Percentiles rank a stretch among this genome's conserved stretches.
These are phyloP conservation scores for Ormosia semicastrata DNA, from an alignment of 306 rosid species.

Conservation along the genomic window DNA sequence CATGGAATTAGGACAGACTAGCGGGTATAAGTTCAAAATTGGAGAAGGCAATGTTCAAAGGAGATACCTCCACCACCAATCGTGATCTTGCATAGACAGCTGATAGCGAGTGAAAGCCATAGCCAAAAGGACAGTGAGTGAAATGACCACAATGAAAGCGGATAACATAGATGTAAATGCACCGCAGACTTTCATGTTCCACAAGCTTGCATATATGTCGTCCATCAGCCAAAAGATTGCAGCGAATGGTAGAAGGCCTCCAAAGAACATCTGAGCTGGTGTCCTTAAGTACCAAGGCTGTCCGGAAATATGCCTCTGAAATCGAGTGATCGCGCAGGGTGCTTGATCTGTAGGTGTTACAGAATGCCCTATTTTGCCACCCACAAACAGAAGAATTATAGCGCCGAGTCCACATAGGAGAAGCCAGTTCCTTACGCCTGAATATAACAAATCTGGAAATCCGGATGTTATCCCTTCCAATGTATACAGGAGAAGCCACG, in stretches of 20 bases:
- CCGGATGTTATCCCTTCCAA: not conserved
- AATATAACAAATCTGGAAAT: not conserved
- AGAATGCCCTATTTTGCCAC: not conserved
- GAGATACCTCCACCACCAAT: conserved; percentile 27
- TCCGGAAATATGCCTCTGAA: not conserved
- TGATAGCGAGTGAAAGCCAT: not conserved
- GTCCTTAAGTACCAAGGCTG: conserved; percentile 27
- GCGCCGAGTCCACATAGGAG: not conserved
- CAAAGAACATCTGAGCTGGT: conserved; percentile 20
- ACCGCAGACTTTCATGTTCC: conserved; percentile 27
- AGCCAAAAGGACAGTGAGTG: not conserved
- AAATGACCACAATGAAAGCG: not conserved
- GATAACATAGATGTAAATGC: conserved; percentile 6
- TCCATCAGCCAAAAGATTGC: conserved; percentile 16
- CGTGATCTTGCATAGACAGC: not conserved
- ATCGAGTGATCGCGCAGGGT: not conserved
- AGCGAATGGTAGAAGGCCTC: conserved; percentile 8
- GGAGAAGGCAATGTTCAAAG: not conserved
- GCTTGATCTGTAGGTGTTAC: not conserved
- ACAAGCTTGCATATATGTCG: conserved; percentile 32
- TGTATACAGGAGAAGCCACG: not conserved
- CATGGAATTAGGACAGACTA: too few species aligned
- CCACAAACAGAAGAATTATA: not conserved
- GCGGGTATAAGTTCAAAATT: too few species aligned
- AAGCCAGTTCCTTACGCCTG: not conserved